Conservation (phyloP, 2,329 filamentous ascomycete genomes). For the Metarhizium rileyi region DNA sequence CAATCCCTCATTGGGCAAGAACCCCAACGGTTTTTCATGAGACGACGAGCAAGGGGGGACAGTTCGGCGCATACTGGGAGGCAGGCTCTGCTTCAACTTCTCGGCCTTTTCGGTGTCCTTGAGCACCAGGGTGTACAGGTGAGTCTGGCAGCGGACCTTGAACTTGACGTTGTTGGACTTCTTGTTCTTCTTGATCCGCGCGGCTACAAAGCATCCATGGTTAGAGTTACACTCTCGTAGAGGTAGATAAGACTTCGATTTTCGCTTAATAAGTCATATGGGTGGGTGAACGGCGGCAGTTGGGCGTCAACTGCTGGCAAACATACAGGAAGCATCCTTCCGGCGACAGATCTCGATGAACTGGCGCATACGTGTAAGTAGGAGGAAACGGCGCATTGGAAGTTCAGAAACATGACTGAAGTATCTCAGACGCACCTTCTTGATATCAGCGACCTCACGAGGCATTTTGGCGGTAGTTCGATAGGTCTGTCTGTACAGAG, state of each 20-base stretch:
- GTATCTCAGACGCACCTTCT: conserved; percentile 48
- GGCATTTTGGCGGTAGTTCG: conserved; percentile 72
- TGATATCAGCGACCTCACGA: conserved; percentile 96
- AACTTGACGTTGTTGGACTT: conserved; percentile 94
- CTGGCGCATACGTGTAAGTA: conserved; percentile 34
- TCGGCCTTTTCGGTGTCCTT: conserved; percentile 99
- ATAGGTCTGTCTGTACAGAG: conserved; percentile 15
- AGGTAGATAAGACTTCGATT: not conserved
- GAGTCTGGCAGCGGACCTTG: conserved; percentile 97
- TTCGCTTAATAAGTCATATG: conserved; percentile 3
- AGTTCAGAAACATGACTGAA: not conserved
- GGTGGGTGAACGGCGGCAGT: not conserved
- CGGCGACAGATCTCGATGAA: conserved; percentile 99
- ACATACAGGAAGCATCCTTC: conserved; percentile 98
- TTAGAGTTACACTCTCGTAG: conserved; percentile 17
- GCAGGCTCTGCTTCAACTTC: conserved; percentile 99
- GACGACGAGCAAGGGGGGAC: conserved; percentile 24
- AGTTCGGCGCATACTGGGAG: conserved; percentile 66
- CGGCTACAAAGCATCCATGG: conserved; percentile 43
- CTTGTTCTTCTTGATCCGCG: conserved; percentile 93
- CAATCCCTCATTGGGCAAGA: not conserved
- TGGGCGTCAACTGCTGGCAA: conserved; percentile 5
- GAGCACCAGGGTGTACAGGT: conserved; percentile 96
- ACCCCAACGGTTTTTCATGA: not conserved
- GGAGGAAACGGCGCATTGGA: not conserved